Evolutionary conservation across 495 filamentous ascomycete genomes (phyloP), one percentile per base, ranked within the genome.

Genomic region (Aspergillus diversus): DNA sequence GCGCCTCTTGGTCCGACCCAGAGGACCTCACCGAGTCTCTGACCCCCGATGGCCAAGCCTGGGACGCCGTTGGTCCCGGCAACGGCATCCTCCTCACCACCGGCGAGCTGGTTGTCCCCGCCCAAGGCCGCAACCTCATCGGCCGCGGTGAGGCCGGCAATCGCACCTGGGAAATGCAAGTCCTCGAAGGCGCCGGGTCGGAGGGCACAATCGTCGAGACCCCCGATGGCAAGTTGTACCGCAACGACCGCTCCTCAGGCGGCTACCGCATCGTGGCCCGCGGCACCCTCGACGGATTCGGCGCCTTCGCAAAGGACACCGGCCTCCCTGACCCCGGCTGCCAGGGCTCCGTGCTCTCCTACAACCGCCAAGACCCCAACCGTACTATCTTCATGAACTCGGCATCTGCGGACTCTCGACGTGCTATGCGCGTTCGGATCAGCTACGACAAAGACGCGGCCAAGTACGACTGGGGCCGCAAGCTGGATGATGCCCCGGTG

Each of bases 321-420:
- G 59, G 50, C 34, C 49, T 54, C 5, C 59, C 59, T 5, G 59
- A 61, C 32, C 48, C 59, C 5, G 59, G 33, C 8, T 61, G 59
- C 32, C n/a, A 53, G 33, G 59, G 59, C 16, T 54, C 59, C 3
- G 37, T 54, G 3, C 21, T 54, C 13, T 9, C n/a, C 3, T 61
- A 61, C 16, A 61, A 61, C 37, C 33, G 47, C 34, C 49, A 43
- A 7, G 48, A 17, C 12, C 59, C 50, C 15, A 34, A 27, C 8
- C 21, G 48, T 33, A 55, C 50, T 9, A 43, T 61, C 34, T 61
- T 61, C 35, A n/a, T 61, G 32, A 54, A 61, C 37, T 53, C 59
- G 0, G 59, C 50, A n/a, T 53, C 34, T 9, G 27, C 11, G 33
- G 34, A 17, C 11, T 39, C 15, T 13, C 57, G 57, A n/a, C 46